Percentiles rank a stretch among this genome's conserved stretches.
Evolutionary conservation across 176 grass and related monocot genomes (phyloP).

Genomic region (Poa annua): DNA sequence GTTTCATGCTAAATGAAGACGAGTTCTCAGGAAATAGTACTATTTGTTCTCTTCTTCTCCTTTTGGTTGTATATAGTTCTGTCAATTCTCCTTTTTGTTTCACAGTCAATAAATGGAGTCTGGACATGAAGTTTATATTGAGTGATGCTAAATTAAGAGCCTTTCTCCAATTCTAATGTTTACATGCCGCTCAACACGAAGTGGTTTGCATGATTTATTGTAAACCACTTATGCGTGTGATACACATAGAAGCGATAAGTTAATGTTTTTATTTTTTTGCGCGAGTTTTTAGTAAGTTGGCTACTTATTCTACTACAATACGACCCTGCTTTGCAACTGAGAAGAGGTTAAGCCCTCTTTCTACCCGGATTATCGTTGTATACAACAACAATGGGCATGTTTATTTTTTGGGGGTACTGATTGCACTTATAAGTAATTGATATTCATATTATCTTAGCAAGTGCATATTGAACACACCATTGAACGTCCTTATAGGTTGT

Average conservation of each 20-base stretch:
- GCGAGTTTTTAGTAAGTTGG: neutral
- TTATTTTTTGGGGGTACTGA: neutral
- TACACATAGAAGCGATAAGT: neutral
- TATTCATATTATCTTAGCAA: constrained; percentile 14
- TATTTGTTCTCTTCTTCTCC: neutral
- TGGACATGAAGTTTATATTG: neutral
- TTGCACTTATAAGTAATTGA: neutral
- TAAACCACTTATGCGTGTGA: neutral
- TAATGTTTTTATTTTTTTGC: constrained; percentile 8
- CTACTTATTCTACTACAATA: constrained; percentile 7
- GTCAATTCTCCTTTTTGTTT: neutral
- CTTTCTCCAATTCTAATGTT: neutral
- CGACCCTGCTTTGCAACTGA: neutral
- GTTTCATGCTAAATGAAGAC: neutral
- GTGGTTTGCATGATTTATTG: neutral
- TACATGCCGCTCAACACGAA: neutral
- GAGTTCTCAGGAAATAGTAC: neutral
- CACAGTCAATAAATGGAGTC: neutral
- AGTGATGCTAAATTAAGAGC: constrained; percentile 5
- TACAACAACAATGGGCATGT: neutral
- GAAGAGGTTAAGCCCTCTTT: neutral
- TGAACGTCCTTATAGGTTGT: constrained; percentile 60
- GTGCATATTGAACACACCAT: constrained; percentile 15
- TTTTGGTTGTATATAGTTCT: no score
- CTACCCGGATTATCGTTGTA: neutral